These are phyloP conservation scores for Chaetomium strumarium DNA, from an alignment of 2,329 filamentous ascomycete genomes.

Conservation along the genomic window DNA sequence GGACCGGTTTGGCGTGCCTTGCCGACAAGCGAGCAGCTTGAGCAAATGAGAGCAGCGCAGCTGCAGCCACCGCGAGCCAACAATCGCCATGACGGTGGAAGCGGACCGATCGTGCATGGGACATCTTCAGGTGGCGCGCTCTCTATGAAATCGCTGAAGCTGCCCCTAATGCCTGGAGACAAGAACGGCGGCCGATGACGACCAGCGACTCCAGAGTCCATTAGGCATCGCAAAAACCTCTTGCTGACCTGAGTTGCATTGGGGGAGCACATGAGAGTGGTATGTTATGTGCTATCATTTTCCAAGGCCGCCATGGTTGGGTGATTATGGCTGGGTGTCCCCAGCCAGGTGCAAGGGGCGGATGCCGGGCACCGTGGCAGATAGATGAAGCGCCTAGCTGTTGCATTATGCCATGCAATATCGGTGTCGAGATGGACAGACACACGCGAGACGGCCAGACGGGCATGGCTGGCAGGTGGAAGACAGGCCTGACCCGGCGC, in stretches of 20 bases:
- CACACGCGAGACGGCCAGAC: background rate
- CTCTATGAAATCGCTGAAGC: background rate
- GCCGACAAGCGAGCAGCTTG: conserved; percentile 14
- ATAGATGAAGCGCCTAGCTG: conserved; percentile 10
- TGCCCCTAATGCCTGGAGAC: background rate
- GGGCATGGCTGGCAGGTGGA: background rate
- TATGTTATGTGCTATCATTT: conserved; percentile 4
- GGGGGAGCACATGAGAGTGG: conserved; percentile 2
- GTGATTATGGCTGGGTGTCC: background rate
- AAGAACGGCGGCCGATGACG: background rate
- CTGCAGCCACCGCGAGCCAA: conserved; percentile 13
- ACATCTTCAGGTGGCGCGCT: conserved; percentile 16
- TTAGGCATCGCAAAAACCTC: background rate
- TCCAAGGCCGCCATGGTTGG: background rate
- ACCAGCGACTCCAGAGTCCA: background rate
- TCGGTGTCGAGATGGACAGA: conserved; percentile 4
- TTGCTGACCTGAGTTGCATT: background rate
- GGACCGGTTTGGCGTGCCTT: conserved; percentile 23
- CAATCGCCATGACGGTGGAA: conserved; percentile 17
- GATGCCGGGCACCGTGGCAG: conserved; percentile 11
- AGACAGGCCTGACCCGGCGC: conserved; percentile 10
- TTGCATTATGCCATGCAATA: conserved; percentile 15
- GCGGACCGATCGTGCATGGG: conserved; percentile 18
- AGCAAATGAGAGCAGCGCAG: conserved; percentile 14
- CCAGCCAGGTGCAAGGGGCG: conserved; percentile 3